Conservation (phyloP, 305 asterid genomes). For the Stenogyne calaminthoides region DNA sequence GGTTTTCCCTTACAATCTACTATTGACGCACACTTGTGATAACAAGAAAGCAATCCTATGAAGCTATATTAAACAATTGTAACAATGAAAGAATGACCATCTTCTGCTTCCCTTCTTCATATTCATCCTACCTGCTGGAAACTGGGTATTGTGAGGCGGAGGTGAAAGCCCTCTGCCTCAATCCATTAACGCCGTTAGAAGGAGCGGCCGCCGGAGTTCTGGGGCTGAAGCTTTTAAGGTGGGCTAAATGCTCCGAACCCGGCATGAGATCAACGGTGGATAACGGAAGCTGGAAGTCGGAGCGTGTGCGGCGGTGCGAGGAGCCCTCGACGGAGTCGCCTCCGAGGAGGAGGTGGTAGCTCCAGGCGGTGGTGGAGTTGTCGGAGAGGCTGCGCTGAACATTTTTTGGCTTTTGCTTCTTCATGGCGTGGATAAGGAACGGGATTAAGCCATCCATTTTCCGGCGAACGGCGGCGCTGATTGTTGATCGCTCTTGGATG, state of each 20-base stretch:
- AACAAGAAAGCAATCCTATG: neutral
- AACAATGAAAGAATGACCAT: neutral
- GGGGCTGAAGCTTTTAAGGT: constrained; percentile 36
- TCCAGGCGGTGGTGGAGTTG: constrained; percentile 51
- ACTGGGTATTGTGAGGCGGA: neutral
- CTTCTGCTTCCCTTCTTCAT: neutral
- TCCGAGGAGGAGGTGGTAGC: constrained; percentile 64
- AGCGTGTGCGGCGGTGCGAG: constrained; percentile 58
- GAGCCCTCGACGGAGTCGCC: constrained; percentile 56
- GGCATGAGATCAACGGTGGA: constrained; percentile 30
- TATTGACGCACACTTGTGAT: neutral
- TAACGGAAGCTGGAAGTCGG: constrained; percentile 46
- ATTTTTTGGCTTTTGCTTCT: constrained; percentile 53
- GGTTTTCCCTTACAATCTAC: neutral
- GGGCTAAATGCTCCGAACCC: constrained; percentile 27
- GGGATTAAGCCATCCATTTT: constrained; percentile 78
- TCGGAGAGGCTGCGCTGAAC: constrained; percentile 58
- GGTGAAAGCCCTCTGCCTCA: constrained; percentile 25
- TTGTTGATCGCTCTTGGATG: too few species aligned
- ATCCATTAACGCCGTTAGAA: neutral
- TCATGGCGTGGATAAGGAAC: constrained; percentile 57
- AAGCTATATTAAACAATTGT: neutral
- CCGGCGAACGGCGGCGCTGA: too few species aligned
- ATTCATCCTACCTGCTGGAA: constrained; percentile 1
- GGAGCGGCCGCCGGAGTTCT: neutral